A percentile compares a stretch with the other conserved stretches of the same genome.
Evolutionary conservation across 768 basidiomycete species (phyloP).

Genomic region (Trametes sanguinea): DNA sequence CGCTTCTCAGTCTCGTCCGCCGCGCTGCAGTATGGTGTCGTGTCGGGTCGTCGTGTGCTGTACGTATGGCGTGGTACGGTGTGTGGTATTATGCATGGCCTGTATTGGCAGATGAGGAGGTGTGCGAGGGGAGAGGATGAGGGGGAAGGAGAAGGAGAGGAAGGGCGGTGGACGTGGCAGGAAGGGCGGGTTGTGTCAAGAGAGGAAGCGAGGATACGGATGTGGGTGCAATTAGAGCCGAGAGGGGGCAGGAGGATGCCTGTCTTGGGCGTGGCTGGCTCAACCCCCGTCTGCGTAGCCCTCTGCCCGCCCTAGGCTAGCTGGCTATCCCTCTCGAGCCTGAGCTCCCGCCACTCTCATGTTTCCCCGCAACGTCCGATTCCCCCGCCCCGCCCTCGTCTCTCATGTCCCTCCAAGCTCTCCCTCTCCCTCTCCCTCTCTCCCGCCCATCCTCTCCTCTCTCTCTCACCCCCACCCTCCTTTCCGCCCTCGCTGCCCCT

Average conservation of each 20-base stretch:
- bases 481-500: neutral
- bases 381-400: neutral
- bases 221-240: constrained; percentile 1
- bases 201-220: constrained; percentile 2
- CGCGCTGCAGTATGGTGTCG: no score
- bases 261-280: neutral
- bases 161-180: neutral
- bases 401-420: neutral
- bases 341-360: no score
- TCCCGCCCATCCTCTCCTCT: neutral
- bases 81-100: no score
- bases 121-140: no score
- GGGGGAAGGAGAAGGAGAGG: no score
- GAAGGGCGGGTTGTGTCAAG: neutral
- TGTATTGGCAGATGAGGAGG: no score
- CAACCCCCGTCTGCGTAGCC: no score
- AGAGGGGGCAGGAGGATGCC: neutral
- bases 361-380: neutral
- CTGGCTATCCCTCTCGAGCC: no score
- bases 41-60: neutral
- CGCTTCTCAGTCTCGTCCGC: neutral
- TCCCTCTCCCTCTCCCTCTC: neutral
- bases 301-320: no score
- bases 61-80: no score
- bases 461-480: neutral